phyloP scores from a whole-genome alignment of 1,284 basidiomycete genomes.

The Cryptococcus sp. region DNA sequence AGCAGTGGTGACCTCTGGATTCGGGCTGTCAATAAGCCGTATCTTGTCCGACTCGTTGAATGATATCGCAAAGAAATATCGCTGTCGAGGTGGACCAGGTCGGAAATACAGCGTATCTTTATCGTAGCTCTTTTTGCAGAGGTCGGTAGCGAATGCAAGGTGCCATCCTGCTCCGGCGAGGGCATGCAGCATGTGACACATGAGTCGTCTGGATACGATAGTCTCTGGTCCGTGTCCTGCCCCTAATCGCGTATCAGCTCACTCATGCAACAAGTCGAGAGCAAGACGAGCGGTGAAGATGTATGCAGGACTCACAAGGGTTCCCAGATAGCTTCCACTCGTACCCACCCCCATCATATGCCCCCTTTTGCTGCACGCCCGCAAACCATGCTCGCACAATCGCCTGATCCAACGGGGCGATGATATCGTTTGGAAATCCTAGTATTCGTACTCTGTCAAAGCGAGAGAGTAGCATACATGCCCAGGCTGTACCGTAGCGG shows the following conservation, averaged over 20 bases:
- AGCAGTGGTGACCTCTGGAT: slow-evolving; percentile 18
- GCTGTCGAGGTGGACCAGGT: slow-evolving; percentile 22
- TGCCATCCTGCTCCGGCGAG: slow-evolving; percentile 34
- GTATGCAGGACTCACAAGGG: slow-evolving; percentile 31
- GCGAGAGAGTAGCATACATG: slow-evolving; percentile 23
- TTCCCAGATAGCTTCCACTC: slow-evolving; percentile 37
- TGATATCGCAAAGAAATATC: slow-evolving; percentile 31
- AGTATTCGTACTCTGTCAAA: slow-evolving; percentile 23
- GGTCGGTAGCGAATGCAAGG: slow-evolving; percentile 23
- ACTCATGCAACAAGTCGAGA: background rate
- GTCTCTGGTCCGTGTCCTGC: slow-evolving; percentile 30
- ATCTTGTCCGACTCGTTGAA: slow-evolving; percentile 42
- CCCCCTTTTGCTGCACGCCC: slow-evolving; percentile 23
- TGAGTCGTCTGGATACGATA: slow-evolving; percentile 27
- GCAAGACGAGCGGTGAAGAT: background rate
- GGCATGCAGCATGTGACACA: slow-evolving; percentile 32
- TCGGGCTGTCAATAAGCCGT: slow-evolving; percentile 39
- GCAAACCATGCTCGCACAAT: slow-evolving; percentile 26
- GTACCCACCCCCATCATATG: slow-evolving; percentile 11
- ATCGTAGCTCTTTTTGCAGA: slow-evolving; percentile 33
- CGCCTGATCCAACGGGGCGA: slow-evolving; percentile 17
- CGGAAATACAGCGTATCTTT: slow-evolving; percentile 40
- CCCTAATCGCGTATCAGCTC: slow-evolving; percentile 17
- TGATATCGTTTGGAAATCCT: slow-evolving; percentile 14
- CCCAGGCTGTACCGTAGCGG: slow-evolving; percentile 9